Percentiles rank a stretch among this genome's conserved stretches.
phyloP scores from a whole-genome alignment of 2,329 filamentous ascomycete species.

The Aspergillus texensis region DNA sequence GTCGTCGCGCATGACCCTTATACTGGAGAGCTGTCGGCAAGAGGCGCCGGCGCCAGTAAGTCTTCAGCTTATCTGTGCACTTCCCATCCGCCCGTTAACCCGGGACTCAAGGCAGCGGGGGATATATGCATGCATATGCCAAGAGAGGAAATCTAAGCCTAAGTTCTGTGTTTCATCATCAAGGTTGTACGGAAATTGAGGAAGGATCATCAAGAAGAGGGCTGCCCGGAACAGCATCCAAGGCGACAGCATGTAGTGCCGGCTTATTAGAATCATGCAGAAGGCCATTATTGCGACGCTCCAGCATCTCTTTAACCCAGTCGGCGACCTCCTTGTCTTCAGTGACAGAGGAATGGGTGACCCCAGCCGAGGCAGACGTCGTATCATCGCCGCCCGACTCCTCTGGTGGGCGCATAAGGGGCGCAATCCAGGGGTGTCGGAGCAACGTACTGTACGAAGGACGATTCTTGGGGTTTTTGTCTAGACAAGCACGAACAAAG shows the following conservation, averaged over 20 bases:
- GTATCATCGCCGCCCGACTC: conserved; percentile 57
- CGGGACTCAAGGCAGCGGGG: neutral
- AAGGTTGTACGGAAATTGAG: conserved; percentile 8
- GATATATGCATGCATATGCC: neutral
- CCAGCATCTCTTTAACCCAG: conserved; percentile 77
- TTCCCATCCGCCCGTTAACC: neutral
- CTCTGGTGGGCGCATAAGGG: conserved; percentile 73
- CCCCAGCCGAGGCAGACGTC: conserved; percentile 40
- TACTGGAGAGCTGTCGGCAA: neutral
- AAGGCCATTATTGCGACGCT: conserved; percentile 63
- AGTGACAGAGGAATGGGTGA: conserved; percentile 46
- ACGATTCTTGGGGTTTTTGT: conserved; percentile 89
- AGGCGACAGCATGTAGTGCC: conserved; percentile 81
- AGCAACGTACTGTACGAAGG: conserved; percentile 92
- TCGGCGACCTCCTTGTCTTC: conserved; percentile 81
- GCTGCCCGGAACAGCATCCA: conserved; percentile 66
- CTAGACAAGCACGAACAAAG: conserved; percentile 86
- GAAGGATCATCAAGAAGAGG: conserved; percentile 35
- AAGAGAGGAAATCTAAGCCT: neutral
- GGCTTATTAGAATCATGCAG: conserved; percentile 66
- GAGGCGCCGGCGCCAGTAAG: conserved; percentile 13
- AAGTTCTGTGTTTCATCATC: neutral
- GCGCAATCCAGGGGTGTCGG: conserved; percentile 82
- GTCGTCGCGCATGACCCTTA: neutral
- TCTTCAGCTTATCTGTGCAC: conserved; percentile 7